Evolutionary conservation across 768 basidiomycete genomes (phyloP).

Genomic region (Coprinellus micaceus): DNA sequence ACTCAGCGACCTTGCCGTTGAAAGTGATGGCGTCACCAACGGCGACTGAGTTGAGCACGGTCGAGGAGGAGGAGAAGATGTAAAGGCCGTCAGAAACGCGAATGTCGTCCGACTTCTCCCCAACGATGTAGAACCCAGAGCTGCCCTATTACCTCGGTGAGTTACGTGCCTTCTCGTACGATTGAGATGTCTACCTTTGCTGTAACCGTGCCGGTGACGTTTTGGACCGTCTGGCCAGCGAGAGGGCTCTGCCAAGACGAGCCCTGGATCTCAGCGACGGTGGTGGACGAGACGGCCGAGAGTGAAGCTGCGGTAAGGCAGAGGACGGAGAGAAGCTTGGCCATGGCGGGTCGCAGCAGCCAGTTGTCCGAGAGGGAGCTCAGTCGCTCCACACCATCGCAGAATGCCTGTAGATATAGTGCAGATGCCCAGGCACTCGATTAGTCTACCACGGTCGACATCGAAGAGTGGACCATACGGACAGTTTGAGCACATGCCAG

Average conservation of each 20-base stretch:
- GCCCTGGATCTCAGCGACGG: slow-evolving; percentile 55
- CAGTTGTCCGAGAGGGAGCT: slow-evolving; percentile 8
- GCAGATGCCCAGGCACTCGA: slow-evolving; percentile 11
- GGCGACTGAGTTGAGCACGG: slow-evolving; percentile 33
- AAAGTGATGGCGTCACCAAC: slow-evolving; percentile 49
- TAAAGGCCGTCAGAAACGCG: slow-evolving; percentile 50
- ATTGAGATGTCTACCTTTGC: slow-evolving; percentile 39
- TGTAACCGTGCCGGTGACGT: slow-evolving; percentile 49
- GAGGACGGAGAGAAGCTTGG: slow-evolving; percentile 27
- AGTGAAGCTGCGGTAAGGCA: slow-evolving; percentile 24
- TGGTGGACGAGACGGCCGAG: slow-evolving; percentile 27
- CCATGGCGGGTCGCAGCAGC: slow-evolving; percentile 22
- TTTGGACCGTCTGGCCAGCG: slow-evolving; percentile 39
- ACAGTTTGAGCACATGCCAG: slow-evolving; percentile 23
- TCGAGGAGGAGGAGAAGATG: slow-evolving; percentile 42
- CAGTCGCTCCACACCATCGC: slow-evolving; percentile 5
- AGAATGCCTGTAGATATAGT: slow-evolving; percentile 12
- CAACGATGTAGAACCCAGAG: slow-evolving; percentile 47
- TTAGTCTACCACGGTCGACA: slow-evolving; percentile 3
- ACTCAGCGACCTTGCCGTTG: slow-evolving; percentile 46
- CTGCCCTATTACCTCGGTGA: slow-evolving; percentile 29
- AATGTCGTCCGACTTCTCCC: slow-evolving; percentile 38
- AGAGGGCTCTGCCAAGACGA: slow-evolving; percentile 43
- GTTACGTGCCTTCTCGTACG: background rate
- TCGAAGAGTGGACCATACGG: slow-evolving; percentile 14